Conservation (phyloP, 352 stramenopile genomes). For the Phytophthora crassamura region DNA sequence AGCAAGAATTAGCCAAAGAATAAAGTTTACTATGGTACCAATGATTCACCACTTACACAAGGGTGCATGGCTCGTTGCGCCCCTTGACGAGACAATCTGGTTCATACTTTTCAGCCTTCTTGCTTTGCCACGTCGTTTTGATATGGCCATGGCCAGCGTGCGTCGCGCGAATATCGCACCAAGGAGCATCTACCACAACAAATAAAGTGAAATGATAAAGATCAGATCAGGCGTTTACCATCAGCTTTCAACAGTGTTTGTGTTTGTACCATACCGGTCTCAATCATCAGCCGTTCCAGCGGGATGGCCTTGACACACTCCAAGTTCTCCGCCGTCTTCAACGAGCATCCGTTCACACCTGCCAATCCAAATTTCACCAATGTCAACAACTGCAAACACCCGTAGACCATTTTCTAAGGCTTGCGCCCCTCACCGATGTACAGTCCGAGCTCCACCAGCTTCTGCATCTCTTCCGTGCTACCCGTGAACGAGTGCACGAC, state of each 20-base stretch:
- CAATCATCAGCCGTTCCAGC: conserved; percentile 92
- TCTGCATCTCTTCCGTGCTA: conserved; percentile 89
- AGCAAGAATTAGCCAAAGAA: conserved; percentile 4
- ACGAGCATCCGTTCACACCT: conserved; percentile 96
- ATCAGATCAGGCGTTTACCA: background rate
- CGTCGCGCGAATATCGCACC: conserved; percentile 96
- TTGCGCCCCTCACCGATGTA: conserved; percentile 91
- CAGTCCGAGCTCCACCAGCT: conserved; percentile 93
- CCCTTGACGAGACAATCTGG: conserved; percentile 92
- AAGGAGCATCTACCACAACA: conserved; percentile 93
- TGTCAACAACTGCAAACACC: too few relatives aligned
- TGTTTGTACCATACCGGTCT: conserved; percentile 80
- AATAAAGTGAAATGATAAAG: background rate
- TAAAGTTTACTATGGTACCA: background rate
- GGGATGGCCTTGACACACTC: conserved; percentile 93
- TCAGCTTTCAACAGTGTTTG: too few relatives aligned
- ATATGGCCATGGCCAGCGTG: conserved; percentile 93
- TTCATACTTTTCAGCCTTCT: conserved; percentile 95
- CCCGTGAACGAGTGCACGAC: conserved; percentile 98
- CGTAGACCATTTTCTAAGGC: background rate
- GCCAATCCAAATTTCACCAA: background rate
- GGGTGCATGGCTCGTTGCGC: conserved; percentile 95
- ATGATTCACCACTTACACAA: conserved; percentile 84
- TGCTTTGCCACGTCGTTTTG: conserved; percentile 87
- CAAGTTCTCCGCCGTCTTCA: conserved; percentile 96